phyloP scores from a whole-genome alignment of 768 basidiomycete genomes.

The Pisolithus tinctorius region DNA sequence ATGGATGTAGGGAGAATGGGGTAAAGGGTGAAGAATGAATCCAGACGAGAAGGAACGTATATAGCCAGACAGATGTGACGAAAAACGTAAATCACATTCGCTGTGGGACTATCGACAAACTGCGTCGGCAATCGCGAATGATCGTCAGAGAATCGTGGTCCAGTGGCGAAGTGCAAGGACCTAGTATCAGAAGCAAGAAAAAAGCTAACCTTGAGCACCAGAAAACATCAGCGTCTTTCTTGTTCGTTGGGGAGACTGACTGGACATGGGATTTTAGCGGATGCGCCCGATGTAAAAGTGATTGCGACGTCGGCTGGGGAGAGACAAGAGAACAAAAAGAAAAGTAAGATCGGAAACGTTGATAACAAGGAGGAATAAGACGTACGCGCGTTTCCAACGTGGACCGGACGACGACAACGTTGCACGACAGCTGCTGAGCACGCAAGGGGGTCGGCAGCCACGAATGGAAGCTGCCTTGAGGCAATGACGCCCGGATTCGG shows the following conservation, averaged over 20 bases:
- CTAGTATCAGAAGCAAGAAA: slow-evolving; percentile 13
- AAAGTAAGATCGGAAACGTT: slow-evolving; percentile 27
- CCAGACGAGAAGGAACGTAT: background rate
- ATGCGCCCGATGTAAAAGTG: slow-evolving; percentile 11
- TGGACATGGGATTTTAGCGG: slow-evolving; percentile 42
- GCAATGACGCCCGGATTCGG: slow-evolving; percentile 16
- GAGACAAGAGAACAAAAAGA: slow-evolving; percentile 23
- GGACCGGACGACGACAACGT: slow-evolving; percentile 34
- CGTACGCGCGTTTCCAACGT: slow-evolving; percentile 65
- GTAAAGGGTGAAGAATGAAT: slow-evolving; percentile 1
- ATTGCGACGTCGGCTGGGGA: slow-evolving; percentile 16
- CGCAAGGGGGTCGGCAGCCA: slow-evolving; percentile 54
- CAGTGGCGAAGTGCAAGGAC: slow-evolving; percentile 8
- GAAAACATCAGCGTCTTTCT: slow-evolving; percentile 47
- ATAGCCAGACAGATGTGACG: slow-evolving; percentile 1
- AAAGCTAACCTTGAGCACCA: slow-evolving; percentile 40
- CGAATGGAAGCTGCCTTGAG: slow-evolving; percentile 48
- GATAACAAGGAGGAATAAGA: slow-evolving; percentile 18
- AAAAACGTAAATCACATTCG: slow-evolving; percentile 30
- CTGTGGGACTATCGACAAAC: slow-evolving; percentile 19
- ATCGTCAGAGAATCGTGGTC: slow-evolving; percentile 4
- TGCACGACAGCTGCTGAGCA: slow-evolving; percentile 33
- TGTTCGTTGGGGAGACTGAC: slow-evolving; percentile 52
- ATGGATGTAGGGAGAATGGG: background rate
- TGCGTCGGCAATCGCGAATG: slow-evolving; percentile 10